Conservation (phyloP, 2,329 filamentous ascomycete genomes). For the Diaporthe capsici region DNA sequence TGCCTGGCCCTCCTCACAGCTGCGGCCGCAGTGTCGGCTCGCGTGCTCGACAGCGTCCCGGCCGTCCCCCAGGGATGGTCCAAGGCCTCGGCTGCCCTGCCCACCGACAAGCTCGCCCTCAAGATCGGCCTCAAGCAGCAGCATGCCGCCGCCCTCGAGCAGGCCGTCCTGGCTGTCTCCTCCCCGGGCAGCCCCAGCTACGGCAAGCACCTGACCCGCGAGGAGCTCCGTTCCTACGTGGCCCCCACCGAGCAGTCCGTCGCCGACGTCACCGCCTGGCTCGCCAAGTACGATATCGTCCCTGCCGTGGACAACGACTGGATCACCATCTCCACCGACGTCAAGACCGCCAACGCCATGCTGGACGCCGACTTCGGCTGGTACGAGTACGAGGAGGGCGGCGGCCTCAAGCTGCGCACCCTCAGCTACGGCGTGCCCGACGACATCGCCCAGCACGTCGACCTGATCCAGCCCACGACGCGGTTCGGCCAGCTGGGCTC, state of each 20-base stretch:
- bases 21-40: conserved; percentile 46
- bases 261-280: conserved; percentile 67
- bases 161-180: conserved; percentile 72
- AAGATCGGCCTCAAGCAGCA: conserved; percentile 64
- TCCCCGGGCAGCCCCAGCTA: conserved; percentile 71
- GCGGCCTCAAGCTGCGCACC: conserved; percentile 63
- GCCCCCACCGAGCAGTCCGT: conserved; percentile 64
- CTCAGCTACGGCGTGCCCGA: conserved; percentile 73
- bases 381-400: conserved; percentile 62
- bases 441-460: conserved; percentile 66
- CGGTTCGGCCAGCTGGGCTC: conserved; percentile 67
- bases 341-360: conserved; percentile 67
- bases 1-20: conserved; percentile 46
- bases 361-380: conserved; percentile 70
- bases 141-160: conserved; percentile 66
- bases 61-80: conserved; percentile 56
- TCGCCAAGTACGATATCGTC: conserved; percentile 63
- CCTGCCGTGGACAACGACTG: conserved; percentile 68
- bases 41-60: conserved; percentile 54
- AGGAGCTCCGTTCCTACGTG: conserved; percentile 68
- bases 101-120: conserved; percentile 60
- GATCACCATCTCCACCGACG: conserved; percentile 70
- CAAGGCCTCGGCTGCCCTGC: conserved; percentile 51
- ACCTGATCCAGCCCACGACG: conserved; percentile 76
- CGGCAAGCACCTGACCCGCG: conserved; percentile 73